Conservation (phyloP, 176 grass and related monocot genomes). For the Oryza glaberrima region DNA sequence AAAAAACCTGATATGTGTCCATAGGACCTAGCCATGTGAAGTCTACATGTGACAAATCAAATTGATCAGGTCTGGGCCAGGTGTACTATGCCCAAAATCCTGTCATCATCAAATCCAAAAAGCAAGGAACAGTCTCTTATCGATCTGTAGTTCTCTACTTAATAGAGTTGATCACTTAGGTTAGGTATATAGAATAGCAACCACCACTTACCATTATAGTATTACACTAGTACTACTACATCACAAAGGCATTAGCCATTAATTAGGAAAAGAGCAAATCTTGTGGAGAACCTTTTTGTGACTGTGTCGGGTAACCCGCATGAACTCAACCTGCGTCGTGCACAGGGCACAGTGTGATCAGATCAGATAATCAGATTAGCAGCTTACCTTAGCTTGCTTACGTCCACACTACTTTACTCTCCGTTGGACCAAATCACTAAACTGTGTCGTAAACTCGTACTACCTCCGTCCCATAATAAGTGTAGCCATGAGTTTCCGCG, state of each 20-base stretch:
- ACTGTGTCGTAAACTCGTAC: not conserved
- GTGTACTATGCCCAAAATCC: not conserved
- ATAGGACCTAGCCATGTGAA: not conserved
- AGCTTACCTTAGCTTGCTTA: not conserved
- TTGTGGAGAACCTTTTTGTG: not conserved
- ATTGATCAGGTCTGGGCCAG: not conserved
- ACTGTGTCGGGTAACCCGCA: not conserved
- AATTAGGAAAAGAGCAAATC: not conserved
- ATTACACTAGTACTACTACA: not conserved
- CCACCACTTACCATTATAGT: not conserved
- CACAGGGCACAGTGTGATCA: not conserved
- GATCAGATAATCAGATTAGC: not conserved
- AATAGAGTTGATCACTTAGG: not conserved
- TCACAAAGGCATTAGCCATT: not conserved
- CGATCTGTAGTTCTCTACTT: not conserved
- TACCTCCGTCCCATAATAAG: no score
- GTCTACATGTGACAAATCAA: not conserved
- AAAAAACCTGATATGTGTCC: not conserved
- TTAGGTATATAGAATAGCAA: constrained; percentile 26
- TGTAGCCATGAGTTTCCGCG: no score
- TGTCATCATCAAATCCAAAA: not conserved
- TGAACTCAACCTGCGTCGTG: not conserved
- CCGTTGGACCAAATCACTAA: not conserved
- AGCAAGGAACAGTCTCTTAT: not conserved
- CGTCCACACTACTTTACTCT: constrained; percentile 25